These are phyloP conservation scores for Rusavskia elegans DNA, from an alignment of 495 filamentous ascomycete genomes.

Conservation along the genomic window DNA sequence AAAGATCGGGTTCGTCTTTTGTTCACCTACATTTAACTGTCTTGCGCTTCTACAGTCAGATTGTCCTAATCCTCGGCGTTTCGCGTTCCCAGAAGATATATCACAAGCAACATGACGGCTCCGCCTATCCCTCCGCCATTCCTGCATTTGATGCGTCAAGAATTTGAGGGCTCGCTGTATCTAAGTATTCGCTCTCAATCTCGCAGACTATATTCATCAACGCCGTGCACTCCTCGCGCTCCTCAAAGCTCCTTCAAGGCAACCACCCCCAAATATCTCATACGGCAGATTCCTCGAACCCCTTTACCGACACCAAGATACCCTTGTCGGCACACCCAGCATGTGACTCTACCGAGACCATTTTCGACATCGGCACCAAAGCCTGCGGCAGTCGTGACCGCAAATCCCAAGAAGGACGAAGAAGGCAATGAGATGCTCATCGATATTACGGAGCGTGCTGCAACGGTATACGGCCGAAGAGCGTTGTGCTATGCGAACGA, in stretches of 20 bases:
- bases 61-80: too few relatives aligned
- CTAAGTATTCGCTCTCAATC: not conserved
- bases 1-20: too few relatives aligned
- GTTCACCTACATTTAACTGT: too few relatives aligned
- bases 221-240: not conserved
- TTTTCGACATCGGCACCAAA: constrained; percentile 4
- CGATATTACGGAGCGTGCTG: constrained; percentile 65
- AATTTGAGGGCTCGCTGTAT: not conserved
- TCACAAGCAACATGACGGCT: not conserved
- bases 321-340: not conserved
- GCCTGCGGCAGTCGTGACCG: constrained; percentile 24
- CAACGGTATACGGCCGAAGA: constrained; percentile 36
- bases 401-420: constrained; percentile 55
- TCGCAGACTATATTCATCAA: not conserved
- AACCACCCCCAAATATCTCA: not conserved
- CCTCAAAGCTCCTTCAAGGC: too few relatives aligned
- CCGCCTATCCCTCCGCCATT: not conserved
- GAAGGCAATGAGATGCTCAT: constrained; percentile 70
- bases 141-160: not conserved
- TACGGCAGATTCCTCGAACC: not conserved
- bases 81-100: not conserved
- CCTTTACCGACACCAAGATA: not conserved
- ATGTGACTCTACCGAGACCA: not conserved
- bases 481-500: not conserved
- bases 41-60: too few relatives aligned